Percentiles rank a stretch among this genome's conserved stretches.
Evolutionary conservation across 2,329 filamentous ascomycete species (phyloP).

Genomic region (Drechslerella coelobrocha): DNA sequence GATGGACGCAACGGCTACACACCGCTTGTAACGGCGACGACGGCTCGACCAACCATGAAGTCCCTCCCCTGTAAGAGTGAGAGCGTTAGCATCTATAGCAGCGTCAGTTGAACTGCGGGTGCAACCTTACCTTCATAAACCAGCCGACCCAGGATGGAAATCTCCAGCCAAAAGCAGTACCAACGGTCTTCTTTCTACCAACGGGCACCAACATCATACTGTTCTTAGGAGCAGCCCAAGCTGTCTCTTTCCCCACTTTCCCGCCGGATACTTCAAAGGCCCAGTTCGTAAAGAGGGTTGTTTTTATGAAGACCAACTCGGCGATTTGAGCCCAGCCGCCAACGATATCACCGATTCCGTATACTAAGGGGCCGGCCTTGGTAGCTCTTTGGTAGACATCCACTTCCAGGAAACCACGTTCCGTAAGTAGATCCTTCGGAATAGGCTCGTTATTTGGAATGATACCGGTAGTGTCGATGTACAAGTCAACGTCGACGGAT

Average conservation of each 20-base stretch:
- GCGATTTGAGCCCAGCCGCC: slow-evolving; percentile 41
- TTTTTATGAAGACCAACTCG: slow-evolving; percentile 36
- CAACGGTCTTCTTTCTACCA: slow-evolving; percentile 40
- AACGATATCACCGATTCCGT: slow-evolving; percentile 45
- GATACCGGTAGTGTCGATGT: slow-evolving; percentile 44
- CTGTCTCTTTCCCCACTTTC: slow-evolving; percentile 40
- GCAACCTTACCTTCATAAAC: slow-evolving; percentile 30
- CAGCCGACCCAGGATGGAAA: slow-evolving; percentile 41
- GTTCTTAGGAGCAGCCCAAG: slow-evolving; percentile 29
- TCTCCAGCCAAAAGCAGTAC: slow-evolving; percentile 40
- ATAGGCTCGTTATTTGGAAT: slow-evolving; percentile 42
- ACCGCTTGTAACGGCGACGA: slow-evolving; percentile 9
- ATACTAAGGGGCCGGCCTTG: slow-evolving; percentile 34
- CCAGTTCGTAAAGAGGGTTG: slow-evolving; percentile 32
- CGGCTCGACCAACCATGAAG: slow-evolving; percentile 38
- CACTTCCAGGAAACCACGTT: slow-evolving; percentile 40
- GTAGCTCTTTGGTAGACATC: slow-evolving; percentile 40
- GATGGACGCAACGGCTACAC: slow-evolving; percentile 9
- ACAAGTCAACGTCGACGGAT: slow-evolving; percentile 43
- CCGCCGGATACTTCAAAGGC: slow-evolving; percentile 37
- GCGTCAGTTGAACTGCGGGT: neutral
- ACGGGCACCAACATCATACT: slow-evolving; percentile 47
- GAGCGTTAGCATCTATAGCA: neutral
- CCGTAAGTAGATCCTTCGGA: slow-evolving; percentile 32
- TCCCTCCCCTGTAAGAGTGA: slow-evolving; percentile 18